Percentiles rank a stretch among this genome's conserved stretches.
Evolutionary conservation across 768 basidiomycete genomes (phyloP).

Genomic region (Pleurotus platypus): DNA sequence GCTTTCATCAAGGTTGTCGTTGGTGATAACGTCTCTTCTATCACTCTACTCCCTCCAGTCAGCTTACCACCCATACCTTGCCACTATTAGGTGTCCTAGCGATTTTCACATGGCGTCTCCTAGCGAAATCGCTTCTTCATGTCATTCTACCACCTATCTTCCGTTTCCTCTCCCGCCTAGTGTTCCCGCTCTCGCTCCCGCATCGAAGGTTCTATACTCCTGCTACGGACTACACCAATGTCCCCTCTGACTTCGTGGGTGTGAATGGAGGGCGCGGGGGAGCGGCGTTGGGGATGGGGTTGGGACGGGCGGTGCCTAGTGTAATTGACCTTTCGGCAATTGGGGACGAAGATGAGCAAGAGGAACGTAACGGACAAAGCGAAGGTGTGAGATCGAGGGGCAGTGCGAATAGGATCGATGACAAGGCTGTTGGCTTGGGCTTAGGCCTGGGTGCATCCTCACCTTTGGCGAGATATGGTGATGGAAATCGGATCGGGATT

Average conservation of each 20-base stretch:
- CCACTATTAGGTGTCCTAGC: slow-evolving; percentile 54
- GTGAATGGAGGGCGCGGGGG: slow-evolving; percentile 21
- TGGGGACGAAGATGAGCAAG: slow-evolving; percentile 40
- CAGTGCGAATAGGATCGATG: background rate
- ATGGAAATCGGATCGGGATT: slow-evolving; percentile 5
- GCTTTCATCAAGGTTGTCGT: slow-evolving; percentile 44
- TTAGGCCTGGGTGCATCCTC: slow-evolving; percentile 14
- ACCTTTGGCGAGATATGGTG: background rate
- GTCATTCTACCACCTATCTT: slow-evolving; percentile 79
- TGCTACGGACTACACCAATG: slow-evolving; percentile 78
- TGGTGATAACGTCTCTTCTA: slow-evolving; percentile 24
- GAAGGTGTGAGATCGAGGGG: background rate
- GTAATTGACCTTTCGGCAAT: slow-evolving; percentile 74
- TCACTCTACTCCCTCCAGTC: background rate
- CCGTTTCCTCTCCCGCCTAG: slow-evolving; percentile 61
- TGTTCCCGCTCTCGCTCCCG: slow-evolving; percentile 55
- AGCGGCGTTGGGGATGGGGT: slow-evolving; percentile 26
- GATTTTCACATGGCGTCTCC: slow-evolving; percentile 86
- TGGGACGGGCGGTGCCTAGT: slow-evolving; percentile 72
- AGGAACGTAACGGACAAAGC: slow-evolving; percentile 23
- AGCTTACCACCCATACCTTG: background rate
- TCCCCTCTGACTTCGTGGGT: slow-evolving; percentile 52
- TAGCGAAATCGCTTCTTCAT: slow-evolving; percentile 77
- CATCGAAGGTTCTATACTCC: slow-evolving; percentile 86
- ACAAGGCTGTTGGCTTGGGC: slow-evolving; percentile 10